phyloP scores from a whole-genome alignment of 805 yeast species.

The Starmera quercuum region DNA sequence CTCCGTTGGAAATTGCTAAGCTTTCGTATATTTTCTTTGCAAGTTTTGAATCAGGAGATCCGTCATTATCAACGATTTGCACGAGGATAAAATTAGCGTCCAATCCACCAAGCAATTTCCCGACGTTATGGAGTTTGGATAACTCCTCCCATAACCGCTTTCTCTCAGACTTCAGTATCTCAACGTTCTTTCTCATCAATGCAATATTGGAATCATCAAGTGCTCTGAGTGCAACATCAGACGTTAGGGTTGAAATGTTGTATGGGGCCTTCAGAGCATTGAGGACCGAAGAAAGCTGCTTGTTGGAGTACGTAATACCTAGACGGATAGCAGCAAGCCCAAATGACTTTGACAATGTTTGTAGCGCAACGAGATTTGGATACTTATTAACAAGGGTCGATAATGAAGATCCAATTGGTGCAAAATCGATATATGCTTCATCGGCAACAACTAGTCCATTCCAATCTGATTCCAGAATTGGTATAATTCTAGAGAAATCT shows the following conservation, averaged over 20 bases:
- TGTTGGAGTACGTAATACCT: constrained; percentile 68
- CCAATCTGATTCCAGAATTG: constrained; percentile 45
- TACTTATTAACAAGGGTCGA: constrained; percentile 73
- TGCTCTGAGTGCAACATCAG: constrained; percentile 71
- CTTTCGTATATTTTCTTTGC: constrained; percentile 62
- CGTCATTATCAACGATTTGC: constrained; percentile 55
- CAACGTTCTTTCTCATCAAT: constrained; percentile 50
- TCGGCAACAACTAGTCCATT: constrained; percentile 81
- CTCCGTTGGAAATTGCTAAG: constrained; percentile 65
- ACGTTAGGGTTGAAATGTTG: constrained; percentile 77
- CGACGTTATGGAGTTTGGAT: constrained; percentile 53
- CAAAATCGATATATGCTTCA: constrained; percentile 92
- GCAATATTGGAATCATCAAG: constrained; percentile 48
- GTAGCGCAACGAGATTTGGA: constrained; percentile 81
- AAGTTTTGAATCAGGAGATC: constrained; percentile 56
- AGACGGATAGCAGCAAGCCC: constrained; percentile 93
- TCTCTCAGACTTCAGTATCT: constrained; percentile 48
- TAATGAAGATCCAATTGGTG: constrained; percentile 58
- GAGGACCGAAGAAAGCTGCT: constrained; percentile 54
- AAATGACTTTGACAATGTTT: constrained; percentile 89
- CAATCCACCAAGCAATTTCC: constrained; percentile 69
- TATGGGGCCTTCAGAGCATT: constrained; percentile 96
- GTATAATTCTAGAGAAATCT: constrained; percentile 37
- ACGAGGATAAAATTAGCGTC: constrained; percentile 83
- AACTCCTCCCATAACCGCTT: constrained; percentile 43